phyloP scores from a whole-genome alignment of 495 filamentous ascomycete species.

The Talaromyces stipitatus region DNA sequence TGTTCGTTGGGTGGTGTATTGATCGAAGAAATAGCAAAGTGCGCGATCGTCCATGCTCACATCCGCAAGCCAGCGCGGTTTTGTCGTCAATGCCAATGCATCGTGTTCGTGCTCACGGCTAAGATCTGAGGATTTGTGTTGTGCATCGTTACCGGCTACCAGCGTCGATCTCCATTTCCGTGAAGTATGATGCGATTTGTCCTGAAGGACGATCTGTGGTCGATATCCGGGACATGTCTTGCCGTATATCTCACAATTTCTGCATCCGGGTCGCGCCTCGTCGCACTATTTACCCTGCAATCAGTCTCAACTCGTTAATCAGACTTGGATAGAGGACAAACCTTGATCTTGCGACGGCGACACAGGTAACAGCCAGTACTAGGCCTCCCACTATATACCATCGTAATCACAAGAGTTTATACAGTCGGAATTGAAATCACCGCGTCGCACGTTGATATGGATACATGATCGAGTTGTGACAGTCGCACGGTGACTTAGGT shows the following conservation, averaged over 20 bases:
- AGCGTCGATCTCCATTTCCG: background rate
- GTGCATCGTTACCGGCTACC: background rate
- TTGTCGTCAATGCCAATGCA: background rate
- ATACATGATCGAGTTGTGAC: background rate
- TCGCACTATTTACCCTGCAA: constrained; percentile 24
- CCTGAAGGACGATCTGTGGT: constrained; percentile 29
- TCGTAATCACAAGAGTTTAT: constrained; percentile 6
- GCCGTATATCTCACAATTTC: constrained; percentile 34
- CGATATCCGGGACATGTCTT: constrained; percentile 38
- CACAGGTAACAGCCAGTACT: constrained; percentile 42
- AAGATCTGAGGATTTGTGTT: background rate
- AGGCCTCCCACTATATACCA: constrained; percentile 40
- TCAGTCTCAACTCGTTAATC: background rate
- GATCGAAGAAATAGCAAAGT: constrained; percentile 38
- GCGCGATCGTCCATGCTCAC: constrained; percentile 34
- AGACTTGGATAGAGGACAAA: constrained; percentile 10
- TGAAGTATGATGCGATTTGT: constrained; percentile 17
- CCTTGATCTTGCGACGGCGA: constrained; percentile 43
- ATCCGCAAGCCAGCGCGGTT: constrained; percentile 17
- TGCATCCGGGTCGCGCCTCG: constrained; percentile 33
- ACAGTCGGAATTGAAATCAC: background rate
- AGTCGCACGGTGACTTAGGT: no score
- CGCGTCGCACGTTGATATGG: background rate
- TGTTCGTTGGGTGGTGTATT: constrained; percentile 22
- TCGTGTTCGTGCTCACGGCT: background rate